Evolutionary conservation across 495 filamentous ascomycete genomes (phyloP).

Genomic region (Penicillium steckii): DNA sequence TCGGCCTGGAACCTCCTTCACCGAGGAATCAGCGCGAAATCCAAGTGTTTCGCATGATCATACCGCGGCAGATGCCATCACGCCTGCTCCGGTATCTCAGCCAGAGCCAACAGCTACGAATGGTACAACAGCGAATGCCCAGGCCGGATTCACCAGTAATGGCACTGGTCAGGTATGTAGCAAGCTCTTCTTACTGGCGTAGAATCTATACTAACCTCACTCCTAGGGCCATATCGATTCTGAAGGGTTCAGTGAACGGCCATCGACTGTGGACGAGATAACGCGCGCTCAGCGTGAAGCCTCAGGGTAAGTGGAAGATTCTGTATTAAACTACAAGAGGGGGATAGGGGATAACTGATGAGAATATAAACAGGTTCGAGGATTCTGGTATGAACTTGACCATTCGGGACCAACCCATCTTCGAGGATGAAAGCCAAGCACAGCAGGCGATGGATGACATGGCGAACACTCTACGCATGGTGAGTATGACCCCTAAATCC

Average conservation of each 20-base stretch:
- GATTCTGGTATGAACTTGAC: conserved; percentile 82
- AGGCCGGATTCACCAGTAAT: conserved; percentile 18
- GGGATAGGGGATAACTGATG: background rate
- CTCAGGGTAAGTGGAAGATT: conserved; percentile 45
- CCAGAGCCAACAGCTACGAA: conserved; percentile 27
- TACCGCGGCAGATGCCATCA: conserved; percentile 15
- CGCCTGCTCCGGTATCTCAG: conserved; percentile 23
- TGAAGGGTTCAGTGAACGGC: conserved; percentile 68
- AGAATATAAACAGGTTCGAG: conserved; percentile 47
- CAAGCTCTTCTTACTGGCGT: background rate
- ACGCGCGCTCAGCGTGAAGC: conserved; percentile 80
- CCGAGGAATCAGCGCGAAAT: conserved; percentile 32
- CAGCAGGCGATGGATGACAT: conserved; percentile 87
- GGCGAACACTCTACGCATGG: conserved; percentile 77
- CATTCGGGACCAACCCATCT: conserved; percentile 89
- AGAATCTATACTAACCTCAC: conserved; percentile 2
- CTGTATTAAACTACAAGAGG: too few species aligned
- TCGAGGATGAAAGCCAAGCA: conserved; percentile 86
- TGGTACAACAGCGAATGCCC: conserved; percentile 23
- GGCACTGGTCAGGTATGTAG: conserved; percentile 26
- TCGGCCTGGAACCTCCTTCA: conserved; percentile 39
- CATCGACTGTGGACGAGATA: conserved; percentile 72
- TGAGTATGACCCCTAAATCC: conserved; percentile 33
- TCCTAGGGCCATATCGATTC: conserved; percentile 50
- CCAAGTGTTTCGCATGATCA: conserved; percentile 32